phyloP scores from a whole-genome alignment of 176 grass and related monocot species.

The Pharus latifolius region DNA sequence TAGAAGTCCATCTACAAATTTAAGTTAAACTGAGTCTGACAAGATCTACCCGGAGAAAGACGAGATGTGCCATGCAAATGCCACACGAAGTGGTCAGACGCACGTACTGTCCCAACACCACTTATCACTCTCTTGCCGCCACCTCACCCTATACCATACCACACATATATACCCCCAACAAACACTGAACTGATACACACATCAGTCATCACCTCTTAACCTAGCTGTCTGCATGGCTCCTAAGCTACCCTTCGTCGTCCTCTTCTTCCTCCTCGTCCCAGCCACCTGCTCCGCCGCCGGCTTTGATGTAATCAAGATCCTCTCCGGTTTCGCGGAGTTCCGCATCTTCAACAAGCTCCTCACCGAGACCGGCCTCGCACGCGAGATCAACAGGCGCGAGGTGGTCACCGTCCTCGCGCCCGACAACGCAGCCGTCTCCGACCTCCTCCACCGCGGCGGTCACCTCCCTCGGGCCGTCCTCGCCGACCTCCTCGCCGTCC shows the following conservation, averaged over 20 bases:
- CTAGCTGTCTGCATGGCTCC: slow-evolving; percentile 13
- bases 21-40: too few relatives aligned
- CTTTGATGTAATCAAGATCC: slow-evolving; percentile 39
- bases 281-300: not conserved
- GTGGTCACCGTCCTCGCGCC: slow-evolving; percentile 49
- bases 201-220: not conserved
- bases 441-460: not conserved
- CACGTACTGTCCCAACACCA: slow-evolving; percentile 17
- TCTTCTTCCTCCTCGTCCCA: not conserved
- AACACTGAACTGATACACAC: not conserved
- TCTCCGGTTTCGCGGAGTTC: slow-evolving; percentile 30
- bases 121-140: slow-evolving; percentile 33
- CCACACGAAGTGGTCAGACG: slow-evolving; percentile 17
- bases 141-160: not conserved
- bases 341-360: slow-evolving; percentile 31
- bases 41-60: too few relatives aligned
- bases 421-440: slow-evolving; percentile 29
- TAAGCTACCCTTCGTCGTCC: not conserved
- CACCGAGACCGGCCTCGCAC: slow-evolving; percentile 21
- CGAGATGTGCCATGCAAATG: too few relatives aligned
- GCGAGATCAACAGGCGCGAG: slow-evolving; percentile 33
- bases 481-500: slow-evolving; percentile 42
- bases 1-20: too few relatives aligned
- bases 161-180: not conserved
- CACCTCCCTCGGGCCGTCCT: not conserved